Base-by-base conservation (phyloP, 2,329 filamentous ascomycete genomes). In the Aspergillus novofumigatus region DNA sequence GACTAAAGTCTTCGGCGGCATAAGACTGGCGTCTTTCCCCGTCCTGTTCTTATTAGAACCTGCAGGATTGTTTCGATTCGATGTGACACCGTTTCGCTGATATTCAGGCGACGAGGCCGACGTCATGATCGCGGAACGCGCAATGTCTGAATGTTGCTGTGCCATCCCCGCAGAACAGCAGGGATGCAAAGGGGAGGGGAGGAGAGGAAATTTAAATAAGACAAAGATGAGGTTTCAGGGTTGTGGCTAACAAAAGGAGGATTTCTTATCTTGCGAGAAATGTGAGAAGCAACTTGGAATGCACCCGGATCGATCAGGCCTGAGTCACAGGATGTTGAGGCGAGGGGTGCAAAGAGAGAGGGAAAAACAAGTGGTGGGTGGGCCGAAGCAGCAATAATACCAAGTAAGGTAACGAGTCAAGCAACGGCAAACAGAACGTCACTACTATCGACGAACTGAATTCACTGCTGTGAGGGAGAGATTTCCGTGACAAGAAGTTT, bases 91-190 rank as follows among this genome's bases (percentile, higher is more conserved):
- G 60, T 58, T 63, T 38, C 66, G 63, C 49, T 62, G 60, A 32
- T 58, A 57, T 23, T 64, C 61, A 47, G 65, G 63, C 14, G 62
- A 53, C 17, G 61, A 59, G 51, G 69, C 68, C 60, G 69, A 69
- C 59, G 74, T 78, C 75, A 81, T 80, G 67, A 81, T 78, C 66
- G 78, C 78, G 65, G 76, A 77, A 70, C 78, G 77, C 51, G 80
- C 80, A 64, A 80, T 76, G 59, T 70, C 67, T 53, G 79, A 81
- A 68, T 80, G 79, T 66, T 80, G 41, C 41, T 47, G 77, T 67
- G 75, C 67, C 70, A 73, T 73, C 65, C 68, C 68, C 63, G 60
- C 56, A 41, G 57, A 58, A 62, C 60, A 56, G 62, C 58, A 62
- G 62, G 59, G 60, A 62, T 58, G 60, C 59, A 58, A 57, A 52